Evolutionary conservation across 305 asterid species (phyloP).

Genomic region (Fraxinus paxiana): DNA sequence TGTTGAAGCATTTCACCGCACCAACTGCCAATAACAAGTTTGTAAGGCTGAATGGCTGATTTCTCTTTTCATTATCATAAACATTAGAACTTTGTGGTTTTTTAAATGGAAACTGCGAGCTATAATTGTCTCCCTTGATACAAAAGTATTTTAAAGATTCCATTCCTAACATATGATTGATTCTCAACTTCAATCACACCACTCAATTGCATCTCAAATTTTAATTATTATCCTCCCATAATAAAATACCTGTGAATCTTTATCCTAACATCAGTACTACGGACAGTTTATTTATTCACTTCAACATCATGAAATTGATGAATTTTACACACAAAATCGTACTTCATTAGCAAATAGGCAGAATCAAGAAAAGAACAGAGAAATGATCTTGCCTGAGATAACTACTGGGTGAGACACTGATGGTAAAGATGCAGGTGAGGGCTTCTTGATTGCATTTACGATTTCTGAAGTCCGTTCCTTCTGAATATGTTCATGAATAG

Average conservation of each 20-base stretch:
- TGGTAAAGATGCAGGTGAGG: neutral
- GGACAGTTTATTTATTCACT: neutral
- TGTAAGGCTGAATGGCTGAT: neutral
- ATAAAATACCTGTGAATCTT: neutral
- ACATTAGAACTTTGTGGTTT: neutral
- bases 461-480: conserved; percentile 22
- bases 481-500: conserved; percentile 7
- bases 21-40: neutral
- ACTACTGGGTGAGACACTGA: conserved; percentile 10
- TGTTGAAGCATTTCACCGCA: neutral
- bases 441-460: conserved; percentile 20
- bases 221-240: neutral
- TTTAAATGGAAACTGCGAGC: neutral
- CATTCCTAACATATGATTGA: neutral
- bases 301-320: neutral
- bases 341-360: neutral
- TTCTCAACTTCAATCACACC: neutral
- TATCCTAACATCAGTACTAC: neutral
- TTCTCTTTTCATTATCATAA: neutral
- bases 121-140: neutral
- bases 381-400: conserved; percentile 36
- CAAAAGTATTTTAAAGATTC: neutral
- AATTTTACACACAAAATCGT: neutral
- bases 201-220: neutral
- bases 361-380: neutral